Base-by-base conservation (phyloP, 306 rosid genomes). In the Lablab purpureus region DNA sequence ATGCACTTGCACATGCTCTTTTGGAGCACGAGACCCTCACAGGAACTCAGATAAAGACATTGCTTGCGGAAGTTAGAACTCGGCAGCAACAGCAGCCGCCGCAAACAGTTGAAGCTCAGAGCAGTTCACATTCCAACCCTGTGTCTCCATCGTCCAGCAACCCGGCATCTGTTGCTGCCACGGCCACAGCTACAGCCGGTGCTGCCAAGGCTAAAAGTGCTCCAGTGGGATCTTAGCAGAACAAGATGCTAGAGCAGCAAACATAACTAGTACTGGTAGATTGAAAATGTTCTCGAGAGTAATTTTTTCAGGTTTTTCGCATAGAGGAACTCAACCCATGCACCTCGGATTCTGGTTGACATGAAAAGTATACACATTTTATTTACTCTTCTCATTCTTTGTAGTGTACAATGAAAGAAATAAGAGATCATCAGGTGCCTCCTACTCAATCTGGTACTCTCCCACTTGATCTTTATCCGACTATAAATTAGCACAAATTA, bases 1-100 rank as follows among this genome's bases (percentile, higher is more conserved):
- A 93, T 52, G 89, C 91, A 32, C 96, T 94, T 19, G 98, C 98
- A n/a, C 81, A 89, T 85, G 97, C 96, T 52, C 81, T 94, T 75
- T 81, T 94, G 18, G 92, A 91, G 81, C 75, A 85, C 0, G 98
- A 94, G 79, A 91, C 98, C 0, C 97, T 94, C 6, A 54, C 97
- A 0, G 97, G 98, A 58, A 89, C 30, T 81, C 96, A 91, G 85
- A 94, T 94, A 60, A 86, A 74, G 85, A 60, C 87, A 10, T 60
- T 91, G 73, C 88, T 94, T 67, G 91, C 89, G 0, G 80, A 89
- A 74, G 74, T 89, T 13, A 81, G 82, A 76, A 87, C 94, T 15
- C 86, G 74, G 28, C 18, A 2, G 54, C 56, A 62, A 73, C 90
- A 72, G 15, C 71, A 67, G 7, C 51, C n/a, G 7, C 51, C 52